phyloP scores from a whole-genome alignment of 225 moss, liverwort and hornwort species.

The Bryum argenteum region DNA sequence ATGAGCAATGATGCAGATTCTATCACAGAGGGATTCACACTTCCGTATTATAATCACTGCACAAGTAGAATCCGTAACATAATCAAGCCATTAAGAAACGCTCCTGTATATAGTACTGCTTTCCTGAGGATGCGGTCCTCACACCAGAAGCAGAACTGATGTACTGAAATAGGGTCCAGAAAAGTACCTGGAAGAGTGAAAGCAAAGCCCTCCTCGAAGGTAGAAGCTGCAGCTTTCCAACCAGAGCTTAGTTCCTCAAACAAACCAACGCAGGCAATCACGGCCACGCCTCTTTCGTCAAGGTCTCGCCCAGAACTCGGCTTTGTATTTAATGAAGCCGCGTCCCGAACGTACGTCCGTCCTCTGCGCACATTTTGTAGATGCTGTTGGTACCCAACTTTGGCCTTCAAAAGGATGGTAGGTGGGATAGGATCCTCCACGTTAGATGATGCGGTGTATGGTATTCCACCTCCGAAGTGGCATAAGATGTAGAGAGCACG shows the following conservation, averaged over 20 bases:
- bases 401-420: constrained; percentile 63
- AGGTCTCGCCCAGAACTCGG: constrained; percentile 59
- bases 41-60: constrained; percentile 2
- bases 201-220: constrained; percentile 92
- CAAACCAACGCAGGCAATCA: constrained; percentile 77
- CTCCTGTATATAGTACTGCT: background rate
- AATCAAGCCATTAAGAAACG: background rate
- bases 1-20: background rate
- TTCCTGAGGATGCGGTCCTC: constrained; percentile 3
- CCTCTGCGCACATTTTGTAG: constrained; percentile 64
- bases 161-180: background rate
- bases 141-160: background rate
- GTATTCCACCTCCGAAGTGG: constrained; percentile 72
- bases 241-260: constrained; percentile 84
- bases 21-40: constrained; percentile 5
- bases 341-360: constrained; percentile 46
- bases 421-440: constrained; percentile 52
- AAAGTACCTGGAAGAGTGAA: constrained; percentile 74
- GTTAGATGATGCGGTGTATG: constrained; percentile 43
- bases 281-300: constrained; percentile 68
- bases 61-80: constrained; percentile 12
- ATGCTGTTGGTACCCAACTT: constrained; percentile 79
- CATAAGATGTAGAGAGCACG: constrained; percentile 75
- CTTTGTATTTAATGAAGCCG: constrained; percentile 33
- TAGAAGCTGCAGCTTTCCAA: constrained; percentile 74